Percentiles rank a stretch among this genome's conserved stretches.
Evolutionary conservation across 768 basidiomycete genomes (phyloP).

Genomic region (Chalciporus sphaerocephalus): DNA sequence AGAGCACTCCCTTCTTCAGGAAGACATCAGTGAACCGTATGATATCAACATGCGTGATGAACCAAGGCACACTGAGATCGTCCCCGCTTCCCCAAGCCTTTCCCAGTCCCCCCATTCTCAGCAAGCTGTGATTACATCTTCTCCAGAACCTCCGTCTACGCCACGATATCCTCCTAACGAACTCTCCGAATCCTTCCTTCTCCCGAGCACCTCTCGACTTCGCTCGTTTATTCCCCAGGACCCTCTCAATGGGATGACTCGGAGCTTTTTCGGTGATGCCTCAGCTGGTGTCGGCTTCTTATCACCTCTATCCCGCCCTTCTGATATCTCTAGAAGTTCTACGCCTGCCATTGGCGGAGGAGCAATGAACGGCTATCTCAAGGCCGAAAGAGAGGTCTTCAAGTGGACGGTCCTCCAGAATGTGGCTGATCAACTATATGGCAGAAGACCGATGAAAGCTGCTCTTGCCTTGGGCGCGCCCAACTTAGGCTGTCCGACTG

Average conservation of each 20-base stretch:
- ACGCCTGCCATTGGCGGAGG: conserved; percentile 41
- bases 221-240: conserved; percentile 61
- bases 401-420: conserved; percentile 67
- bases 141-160: conserved; percentile 24
- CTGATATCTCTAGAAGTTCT: conserved; percentile 65
- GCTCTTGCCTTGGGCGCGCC: conserved; percentile 58
- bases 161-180: not conserved
- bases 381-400: conserved; percentile 55
- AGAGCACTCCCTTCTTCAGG: conserved; percentile 43
- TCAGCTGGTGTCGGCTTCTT: conserved; percentile 43
- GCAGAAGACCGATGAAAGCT: conserved; percentile 51
- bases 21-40: conserved; percentile 33
- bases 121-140: conserved; percentile 32
- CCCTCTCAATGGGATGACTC: conserved; percentile 39
- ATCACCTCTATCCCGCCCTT: conserved; percentile 61
- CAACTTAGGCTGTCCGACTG: conserved; percentile 65
- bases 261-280: conserved; percentile 41
- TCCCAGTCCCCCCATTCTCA: conserved; percentile 37
- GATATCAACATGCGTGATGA: conserved; percentile 17
- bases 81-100: conserved; percentile 37
- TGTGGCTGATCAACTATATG: conserved; percentile 55
- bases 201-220: conserved; percentile 74
- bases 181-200: conserved; percentile 53
- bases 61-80: conserved; percentile 33
- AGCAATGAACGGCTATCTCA: conserved; percentile 16